phyloP scores from a whole-genome alignment of 2,329 filamentous ascomycete genomes.

The Penicillium carneum region DNA sequence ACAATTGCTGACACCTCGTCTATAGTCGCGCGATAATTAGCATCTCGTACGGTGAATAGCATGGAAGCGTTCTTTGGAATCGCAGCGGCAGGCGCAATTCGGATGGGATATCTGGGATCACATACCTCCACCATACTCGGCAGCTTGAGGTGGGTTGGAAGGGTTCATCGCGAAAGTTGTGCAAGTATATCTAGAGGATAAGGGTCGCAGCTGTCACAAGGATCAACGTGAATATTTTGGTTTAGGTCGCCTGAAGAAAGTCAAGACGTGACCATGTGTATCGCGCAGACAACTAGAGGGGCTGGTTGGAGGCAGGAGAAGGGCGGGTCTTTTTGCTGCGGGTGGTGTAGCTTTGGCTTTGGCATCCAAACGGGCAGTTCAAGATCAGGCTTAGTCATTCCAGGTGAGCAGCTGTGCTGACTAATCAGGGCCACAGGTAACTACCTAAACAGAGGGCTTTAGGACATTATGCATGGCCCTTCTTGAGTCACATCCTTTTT shows the following conservation, averaged over 20 bases:
- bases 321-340: constrained; percentile 35
- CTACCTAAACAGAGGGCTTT: background rate
- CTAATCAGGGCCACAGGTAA: background rate
- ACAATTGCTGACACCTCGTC: constrained; percentile 98
- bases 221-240: constrained; percentile 4
- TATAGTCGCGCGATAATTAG: constrained; percentile 47
- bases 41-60: background rate
- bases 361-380: constrained; percentile 8
- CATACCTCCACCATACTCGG: constrained; percentile 60
- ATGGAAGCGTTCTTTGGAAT: background rate
- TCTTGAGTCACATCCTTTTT: no score
- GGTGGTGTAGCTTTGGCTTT: constrained; percentile 33
- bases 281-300: constrained; percentile 19
- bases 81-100: constrained; percentile 5
- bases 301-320: constrained; percentile 25
- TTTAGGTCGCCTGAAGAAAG: constrained; percentile 15
- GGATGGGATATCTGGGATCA: constrained; percentile 20
- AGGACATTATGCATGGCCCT: background rate
- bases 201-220: background rate
- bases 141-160: constrained; percentile 55
- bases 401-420: background rate
- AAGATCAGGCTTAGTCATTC: constrained; percentile 2
- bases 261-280: constrained; percentile 22
- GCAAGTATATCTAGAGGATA: constrained; percentile 9
- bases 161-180: constrained; percentile 48